Base-by-base conservation (phyloP, 495 filamentous ascomycete species). In the Trichodelitschia bisporula region DNA sequence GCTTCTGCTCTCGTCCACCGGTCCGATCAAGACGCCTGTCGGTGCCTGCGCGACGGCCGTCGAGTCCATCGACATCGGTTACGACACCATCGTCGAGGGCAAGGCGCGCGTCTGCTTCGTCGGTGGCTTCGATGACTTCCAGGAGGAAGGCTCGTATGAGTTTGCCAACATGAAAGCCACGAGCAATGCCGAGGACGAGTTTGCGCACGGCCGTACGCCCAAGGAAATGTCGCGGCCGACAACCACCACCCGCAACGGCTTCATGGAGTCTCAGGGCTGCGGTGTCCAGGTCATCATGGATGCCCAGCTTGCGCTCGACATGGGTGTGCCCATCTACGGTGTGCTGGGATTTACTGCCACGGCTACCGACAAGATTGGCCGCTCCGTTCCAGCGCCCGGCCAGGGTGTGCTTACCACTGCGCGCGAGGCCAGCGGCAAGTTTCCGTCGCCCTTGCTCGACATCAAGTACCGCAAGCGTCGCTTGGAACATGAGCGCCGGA, bases 91-190 rank as follows among this genome's bases (percentile, higher is more conserved):
- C 46, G 65, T 92, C 37, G 82, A 95, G 51, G 86, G 86, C 42
- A 99, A 95, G 58, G 89, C 86, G 18, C 72, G 79, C 27, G 65
- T 99, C 40, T 93, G 84, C 61, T 74, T 99, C 34, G 89, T 99
- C 31, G 86, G 86, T 64, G 86, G 86, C 31, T 92, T 93, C 47
- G 86, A 99, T 57, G 86, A 99, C 54, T 95, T 99, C 63, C 80
- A 89, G 40, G 86, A 99, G 55, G 86, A 99, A 56, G 86, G 89
- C 30, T 93, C 86, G 3, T 95, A 92, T 41, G 86, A 99, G 52
- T 99, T 99, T 47, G 86, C 86, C 61, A 99, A 99, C 57, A 99
- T 99, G 86, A 89, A 90, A 54, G 86, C 86, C 19, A 99, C 86
- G 26, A 90, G 77, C 61, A 99, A 93, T 41, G 79, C 83, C 15